phyloP scores from a whole-genome alignment of 495 filamentous ascomycete genomes.

The Podospora appendiculata region DNA sequence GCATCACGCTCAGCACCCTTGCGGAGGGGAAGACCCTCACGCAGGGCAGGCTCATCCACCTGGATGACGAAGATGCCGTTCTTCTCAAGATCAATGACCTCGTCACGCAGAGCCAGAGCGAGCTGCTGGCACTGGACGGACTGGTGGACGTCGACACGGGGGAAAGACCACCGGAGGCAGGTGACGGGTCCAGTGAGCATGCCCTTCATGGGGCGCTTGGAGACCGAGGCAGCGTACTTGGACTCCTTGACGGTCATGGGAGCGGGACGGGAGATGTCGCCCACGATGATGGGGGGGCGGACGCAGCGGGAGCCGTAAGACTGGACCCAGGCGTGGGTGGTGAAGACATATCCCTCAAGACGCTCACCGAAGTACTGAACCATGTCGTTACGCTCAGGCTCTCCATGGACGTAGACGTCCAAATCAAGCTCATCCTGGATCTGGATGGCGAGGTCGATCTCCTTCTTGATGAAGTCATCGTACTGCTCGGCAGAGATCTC shows the following conservation, averaged over 20 bases:
- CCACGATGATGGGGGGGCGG: conserved; percentile 94
- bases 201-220: conserved; percentile 99
- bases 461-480: conserved; percentile 96
- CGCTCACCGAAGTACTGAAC: conserved; percentile 99
- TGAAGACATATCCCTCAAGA: conserved; percentile 95
- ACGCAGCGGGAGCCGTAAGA: conserved; percentile 97
- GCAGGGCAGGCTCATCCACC: conserved; percentile 97
- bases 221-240: conserved; percentile 92
- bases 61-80: conserved; percentile 97
- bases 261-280: conserved; percentile 90
- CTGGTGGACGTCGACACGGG: conserved; percentile 98
- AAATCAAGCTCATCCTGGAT: conserved; percentile 97
- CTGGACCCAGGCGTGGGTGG: conserved; percentile 98
- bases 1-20: conserved; percentile 83
- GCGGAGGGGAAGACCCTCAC: conserved; percentile 97
- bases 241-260: conserved; percentile 99
- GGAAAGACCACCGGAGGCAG: conserved; percentile 98
- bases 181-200: conserved; percentile 99
- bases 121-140: conserved; percentile 98
- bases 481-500: conserved; percentile 89
- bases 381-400: conserved; percentile 99
- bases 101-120: conserved; percentile 93
- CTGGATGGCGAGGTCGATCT: conserved; percentile 86
- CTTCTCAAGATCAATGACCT: conserved; percentile 94
- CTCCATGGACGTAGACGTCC: conserved; percentile 91